phyloP scores from a whole-genome alignment of 208 protist genomes.

The Trypanosomatidae sp. region DNA sequence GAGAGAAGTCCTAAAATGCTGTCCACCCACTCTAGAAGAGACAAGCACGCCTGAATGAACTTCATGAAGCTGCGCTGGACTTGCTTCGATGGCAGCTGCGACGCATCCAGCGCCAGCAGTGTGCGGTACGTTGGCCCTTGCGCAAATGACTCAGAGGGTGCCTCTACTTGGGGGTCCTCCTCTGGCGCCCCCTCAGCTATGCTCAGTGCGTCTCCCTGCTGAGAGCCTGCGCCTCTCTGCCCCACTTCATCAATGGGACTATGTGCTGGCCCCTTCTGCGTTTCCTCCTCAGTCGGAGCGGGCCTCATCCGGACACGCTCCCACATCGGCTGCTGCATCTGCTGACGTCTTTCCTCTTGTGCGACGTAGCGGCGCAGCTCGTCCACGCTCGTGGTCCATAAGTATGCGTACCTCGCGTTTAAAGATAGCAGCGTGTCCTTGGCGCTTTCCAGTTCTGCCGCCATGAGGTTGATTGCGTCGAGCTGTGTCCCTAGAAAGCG shows the following conservation, averaged over 20 bases:
- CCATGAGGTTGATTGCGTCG: conserved; percentile 31
- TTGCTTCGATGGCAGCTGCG: conserved; percentile 25
- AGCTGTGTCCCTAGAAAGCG: conserved; percentile 33
- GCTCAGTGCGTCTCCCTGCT: neutral
- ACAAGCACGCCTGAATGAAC: conserved; percentile 63
- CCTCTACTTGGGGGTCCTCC: neutral
- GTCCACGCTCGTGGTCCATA: conserved; percentile 50
- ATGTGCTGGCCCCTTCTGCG: neutral
- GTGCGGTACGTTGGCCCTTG: conserved; percentile 13
- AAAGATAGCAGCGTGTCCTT: conserved; percentile 36
- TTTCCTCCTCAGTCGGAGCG: conserved; percentile 1
- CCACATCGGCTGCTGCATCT: conserved; percentile 22
- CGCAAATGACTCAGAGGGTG: conserved; percentile 3
- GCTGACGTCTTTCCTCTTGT: conserved; percentile 24
- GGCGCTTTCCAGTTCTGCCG: conserved; percentile 24
- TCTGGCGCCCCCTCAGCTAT: neutral
- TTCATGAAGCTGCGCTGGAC: conserved; percentile 48
- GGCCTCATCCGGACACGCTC: conserved; percentile 32
- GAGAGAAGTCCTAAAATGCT: conserved; percentile 42
- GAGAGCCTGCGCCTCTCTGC: neutral
- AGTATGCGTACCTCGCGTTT: conserved; percentile 39
- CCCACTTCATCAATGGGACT: neutral
- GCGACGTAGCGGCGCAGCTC: conserved; percentile 35
- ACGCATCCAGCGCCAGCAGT: conserved; percentile 30
- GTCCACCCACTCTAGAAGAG: conserved; percentile 47